These are phyloP conservation scores for Rhizophagus sp. DNA, from an alignment of 192 early-diverging fungal genomes.

Conservation along the genomic window DNA sequence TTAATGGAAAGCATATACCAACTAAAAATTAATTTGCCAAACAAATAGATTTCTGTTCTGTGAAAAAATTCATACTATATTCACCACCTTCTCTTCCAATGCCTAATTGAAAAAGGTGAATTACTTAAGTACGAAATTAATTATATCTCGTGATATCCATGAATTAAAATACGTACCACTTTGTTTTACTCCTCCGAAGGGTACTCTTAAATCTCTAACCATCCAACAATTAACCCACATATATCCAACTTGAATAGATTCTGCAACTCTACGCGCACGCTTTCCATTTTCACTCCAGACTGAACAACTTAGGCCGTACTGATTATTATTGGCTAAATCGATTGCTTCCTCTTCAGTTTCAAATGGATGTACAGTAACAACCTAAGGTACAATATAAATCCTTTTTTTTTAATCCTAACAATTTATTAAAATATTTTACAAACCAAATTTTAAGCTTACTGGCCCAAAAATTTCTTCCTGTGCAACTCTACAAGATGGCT, in stretches of 20 bases:
- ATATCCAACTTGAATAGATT: slow-evolving; percentile 64
- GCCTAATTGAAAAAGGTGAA: slow-evolving; percentile 30
- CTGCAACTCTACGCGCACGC: slow-evolving; percentile 58
- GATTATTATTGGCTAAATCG: slow-evolving; percentile 62
- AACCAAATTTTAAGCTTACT: slow-evolving; percentile 26
- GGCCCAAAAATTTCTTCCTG: slow-evolving; percentile 86
- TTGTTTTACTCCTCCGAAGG: slow-evolving; percentile 74
- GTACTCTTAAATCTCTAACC: slow-evolving; percentile 70
- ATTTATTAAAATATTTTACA: neutral
- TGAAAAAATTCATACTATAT: slow-evolving; percentile 69
- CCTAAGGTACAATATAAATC: neutral
- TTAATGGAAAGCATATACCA: no score
- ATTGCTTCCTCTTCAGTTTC: slow-evolving; percentile 74
- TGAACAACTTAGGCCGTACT: slow-evolving; percentile 69
- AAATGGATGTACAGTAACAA: slow-evolving; percentile 72
- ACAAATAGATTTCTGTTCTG: slow-evolving; percentile 58
- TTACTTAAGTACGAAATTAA: neutral
- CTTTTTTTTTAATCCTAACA: neutral
- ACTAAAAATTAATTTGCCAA: slow-evolving; percentile 36
- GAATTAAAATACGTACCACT: slow-evolving; percentile 41
- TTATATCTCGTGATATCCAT: neutral
- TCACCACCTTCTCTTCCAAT: slow-evolving; percentile 67
- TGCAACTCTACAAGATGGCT: slow-evolving; percentile 42
- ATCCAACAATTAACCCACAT: slow-evolving; percentile 84
- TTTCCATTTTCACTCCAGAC: slow-evolving; percentile 71